A percentile compares a stretch with the other conserved stretches of the same genome.
Evolutionary conservation across 1,284 basidiomycete genomes (phyloP).

Genomic region (Xerocomus cyaneibrunnescens): DNA sequence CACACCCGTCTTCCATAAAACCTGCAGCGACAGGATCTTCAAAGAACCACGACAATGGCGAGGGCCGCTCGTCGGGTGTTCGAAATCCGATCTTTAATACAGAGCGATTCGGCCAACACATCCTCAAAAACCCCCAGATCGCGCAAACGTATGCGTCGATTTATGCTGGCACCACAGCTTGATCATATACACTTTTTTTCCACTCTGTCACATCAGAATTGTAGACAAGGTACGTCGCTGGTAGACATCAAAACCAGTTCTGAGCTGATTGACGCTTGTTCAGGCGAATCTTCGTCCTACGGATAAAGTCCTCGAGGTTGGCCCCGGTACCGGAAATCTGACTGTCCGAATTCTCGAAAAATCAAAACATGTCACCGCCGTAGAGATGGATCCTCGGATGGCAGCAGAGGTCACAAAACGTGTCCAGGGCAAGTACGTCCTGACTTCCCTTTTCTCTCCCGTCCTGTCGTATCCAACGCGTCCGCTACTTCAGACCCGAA

Average conservation of each 20-base stretch:
- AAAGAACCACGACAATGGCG: conserved; percentile 40
- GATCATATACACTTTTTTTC: conserved; percentile 6
- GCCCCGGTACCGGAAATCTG: conserved; percentile 97
- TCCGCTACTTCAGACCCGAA: conserved; percentile 65
- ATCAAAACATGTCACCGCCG: conserved; percentile 88
- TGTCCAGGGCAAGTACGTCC: conserved; percentile 88
- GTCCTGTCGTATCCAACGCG: not conserved
- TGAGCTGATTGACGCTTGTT: conserved; percentile 4
- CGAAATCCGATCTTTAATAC: conserved; percentile 92
- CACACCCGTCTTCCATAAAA: conserved; percentile 75
- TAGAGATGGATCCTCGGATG: conserved; percentile 99
- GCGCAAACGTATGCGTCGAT: conserved; percentile 73
- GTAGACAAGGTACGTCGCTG: conserved; percentile 61
- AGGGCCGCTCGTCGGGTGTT: conserved; percentile 45
- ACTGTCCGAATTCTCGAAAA: conserved; percentile 94
- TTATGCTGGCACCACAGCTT: conserved; percentile 12
- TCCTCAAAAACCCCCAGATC: conserved; percentile 91
- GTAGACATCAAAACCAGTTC: not conserved
- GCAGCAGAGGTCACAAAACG: conserved; percentile 96
- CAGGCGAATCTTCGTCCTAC: conserved; percentile 93
- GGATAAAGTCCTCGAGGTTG: conserved; percentile 96
- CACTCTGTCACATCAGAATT: conserved; percentile 49
- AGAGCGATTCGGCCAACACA: conserved; percentile 94
- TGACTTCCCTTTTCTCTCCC: not conserved
- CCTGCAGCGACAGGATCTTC: conserved; percentile 32